These are phyloP conservation scores for Stenocarpella maydis DNA, from an alignment of 2,329 filamentous ascomycete genomes.

Conservation along the genomic window DNA sequence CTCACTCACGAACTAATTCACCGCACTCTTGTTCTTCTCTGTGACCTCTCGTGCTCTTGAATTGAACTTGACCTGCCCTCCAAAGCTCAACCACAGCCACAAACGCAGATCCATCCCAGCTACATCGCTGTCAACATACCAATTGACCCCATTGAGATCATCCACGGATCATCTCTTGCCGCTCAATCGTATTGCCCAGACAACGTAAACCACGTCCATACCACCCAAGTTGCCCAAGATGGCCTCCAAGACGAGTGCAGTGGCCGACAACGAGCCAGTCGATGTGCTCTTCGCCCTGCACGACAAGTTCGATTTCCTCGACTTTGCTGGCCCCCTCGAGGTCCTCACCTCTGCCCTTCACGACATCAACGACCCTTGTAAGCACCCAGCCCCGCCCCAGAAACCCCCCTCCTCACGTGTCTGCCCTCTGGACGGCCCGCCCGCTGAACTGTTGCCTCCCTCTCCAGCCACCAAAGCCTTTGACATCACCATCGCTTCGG, in stretches of 20 bases:
- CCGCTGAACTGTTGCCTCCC: slow-evolving; percentile 19
- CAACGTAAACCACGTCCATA: slow-evolving; percentile 11
- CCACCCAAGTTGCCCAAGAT: slow-evolving; percentile 53
- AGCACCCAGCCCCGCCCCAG: slow-evolving; percentile 14
- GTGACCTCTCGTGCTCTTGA: not conserved
- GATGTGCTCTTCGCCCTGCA: slow-evolving; percentile 69
- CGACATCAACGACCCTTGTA: slow-evolving; percentile 62
- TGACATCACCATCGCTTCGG: slow-evolving; percentile 63
- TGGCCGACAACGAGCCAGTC: slow-evolving; percentile 64
- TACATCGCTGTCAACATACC: slow-evolving; percentile 13
- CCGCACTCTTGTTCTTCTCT: not conserved
- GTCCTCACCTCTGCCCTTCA: slow-evolving; percentile 60
- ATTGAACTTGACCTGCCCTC: not conserved
- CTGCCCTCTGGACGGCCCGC: not conserved
- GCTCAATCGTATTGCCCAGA: slow-evolving; percentile 26
- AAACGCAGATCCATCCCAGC: not conserved
- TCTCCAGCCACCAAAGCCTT: slow-evolving; percentile 63
- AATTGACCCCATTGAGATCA: slow-evolving; percentile 28
- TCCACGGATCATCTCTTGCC: slow-evolving; percentile 22
- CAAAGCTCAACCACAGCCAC: not conserved
- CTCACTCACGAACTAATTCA: slow-evolving; percentile 11
- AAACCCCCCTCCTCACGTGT: slow-evolving; percentile 18
- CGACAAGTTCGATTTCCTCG: slow-evolving; percentile 65
- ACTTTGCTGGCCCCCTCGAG: slow-evolving; percentile 65
- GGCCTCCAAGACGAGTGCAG: slow-evolving; percentile 66